Evolutionary conservation across 441 rosid species (phyloP), one percentile per base, ranked within the genome.

Genomic region (Erysimum cheiri): DNA sequence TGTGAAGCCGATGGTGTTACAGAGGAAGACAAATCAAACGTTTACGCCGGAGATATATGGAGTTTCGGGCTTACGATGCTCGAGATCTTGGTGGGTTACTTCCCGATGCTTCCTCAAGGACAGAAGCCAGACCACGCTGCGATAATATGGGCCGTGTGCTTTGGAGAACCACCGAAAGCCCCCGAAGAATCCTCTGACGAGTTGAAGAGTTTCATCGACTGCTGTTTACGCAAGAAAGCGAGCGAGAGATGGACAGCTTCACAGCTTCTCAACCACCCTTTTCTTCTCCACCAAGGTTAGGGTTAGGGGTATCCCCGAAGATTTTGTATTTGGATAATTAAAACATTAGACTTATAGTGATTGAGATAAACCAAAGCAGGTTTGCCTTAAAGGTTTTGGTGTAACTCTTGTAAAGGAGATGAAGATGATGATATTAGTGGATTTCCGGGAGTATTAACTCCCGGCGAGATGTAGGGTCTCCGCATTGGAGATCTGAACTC

Each of bases 21-120:
- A 14, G 80, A 88, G 28, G 94, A 90, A 5, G 93, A 89, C 5
- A 85, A 82, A 57, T 85, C 90, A 59, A 75, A 91, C 67, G 97
- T 91, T 1, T 91, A 80, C 52, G 89, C 97, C 0, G 96, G 88
- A 2, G 98, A 91, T 77, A 78, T 93, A 0, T 93, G 98, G 98
- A 88, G 97, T 66, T 77, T 91, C 46, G 98, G 97, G 14, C 77
- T 93, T 12, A 89, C 89, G 31, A 62, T 91, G 32, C 64, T 93
- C 60, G 97, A 91, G 83, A 86, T 91, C 48, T 82, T 83, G 33
- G 22, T 89, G 71, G 98, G 98, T 44, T 84, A 91, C 59, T 88
- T 82, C 37, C 98, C 94, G 12, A 64, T 91, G 26, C 60, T 89
- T 11, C 76, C 74, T 1, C 80, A 77, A 13, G 97, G 86, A 22